These are phyloP conservation scores for Metschnikowia amazonensis DNA, from an alignment of 805 yeast genomes.

Conservation along the genomic window DNA sequence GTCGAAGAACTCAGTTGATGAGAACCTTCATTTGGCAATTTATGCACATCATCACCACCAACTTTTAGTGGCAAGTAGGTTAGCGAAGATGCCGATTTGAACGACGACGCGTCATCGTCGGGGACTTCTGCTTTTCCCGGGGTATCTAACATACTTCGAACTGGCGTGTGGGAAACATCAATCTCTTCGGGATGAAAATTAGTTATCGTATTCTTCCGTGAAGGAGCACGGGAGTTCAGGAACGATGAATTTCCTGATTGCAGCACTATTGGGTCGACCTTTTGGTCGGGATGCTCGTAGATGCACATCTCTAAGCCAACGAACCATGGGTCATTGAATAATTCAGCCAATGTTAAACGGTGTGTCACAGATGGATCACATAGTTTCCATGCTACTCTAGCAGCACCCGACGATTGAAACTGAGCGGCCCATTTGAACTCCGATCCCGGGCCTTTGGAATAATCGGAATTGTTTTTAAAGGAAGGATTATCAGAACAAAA, in stretches of 20 bases:
- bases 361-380: conserved; percentile 58
- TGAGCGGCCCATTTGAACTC: conserved; percentile 69
- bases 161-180: conserved; percentile 24
- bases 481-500: conserved; percentile 40
- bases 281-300: conserved; percentile 45
- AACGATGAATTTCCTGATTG: conserved; percentile 17
- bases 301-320: conserved; percentile 54
- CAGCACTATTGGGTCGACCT: conserved; percentile 32
- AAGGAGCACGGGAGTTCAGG: conserved; percentile 27
- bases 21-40: conserved; percentile 14
- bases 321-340: conserved; percentile 67
- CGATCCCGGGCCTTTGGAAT: conserved; percentile 58
- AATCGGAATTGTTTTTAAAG: conserved; percentile 46
- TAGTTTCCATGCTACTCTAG: conserved; percentile 70
- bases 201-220: conserved; percentile 29
- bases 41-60: conserved; percentile 6
- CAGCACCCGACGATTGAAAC: conserved; percentile 54
- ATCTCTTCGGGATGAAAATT: conserved; percentile 12
- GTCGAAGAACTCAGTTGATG: conserved; percentile 11
- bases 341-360: conserved; percentile 51
- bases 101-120: conserved; percentile 18
- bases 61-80: conserved; percentile 20
- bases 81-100: conserved; percentile 26
- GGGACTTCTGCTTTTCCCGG: conserved; percentile 1
- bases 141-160: conserved; percentile 40